These are phyloP conservation scores for Carex sylvatica DNA, from an alignment of 202 grass and related monocot genomes.

Conservation along the genomic window DNA sequence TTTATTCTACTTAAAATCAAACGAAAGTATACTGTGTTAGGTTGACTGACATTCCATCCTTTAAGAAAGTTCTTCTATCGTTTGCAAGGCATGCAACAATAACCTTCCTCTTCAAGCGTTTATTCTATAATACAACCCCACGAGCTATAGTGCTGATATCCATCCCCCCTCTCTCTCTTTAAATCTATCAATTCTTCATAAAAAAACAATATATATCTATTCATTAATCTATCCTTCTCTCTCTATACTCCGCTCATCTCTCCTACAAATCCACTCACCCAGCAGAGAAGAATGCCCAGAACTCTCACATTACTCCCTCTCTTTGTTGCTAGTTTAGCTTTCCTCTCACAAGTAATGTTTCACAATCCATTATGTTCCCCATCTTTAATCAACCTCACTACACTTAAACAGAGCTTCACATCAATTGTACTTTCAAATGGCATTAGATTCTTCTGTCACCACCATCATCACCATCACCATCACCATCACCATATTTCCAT, in stretches of 20 bases:
- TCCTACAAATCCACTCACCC: not conserved
- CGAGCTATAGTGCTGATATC: not conserved
- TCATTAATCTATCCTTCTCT: not conserved
- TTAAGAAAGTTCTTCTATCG: slow-evolving; percentile 59
- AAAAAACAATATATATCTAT: not conserved
- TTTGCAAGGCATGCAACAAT: slow-evolving; percentile 69
- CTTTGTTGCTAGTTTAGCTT: slow-evolving; percentile 35
- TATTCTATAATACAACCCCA: slow-evolving; percentile 11
- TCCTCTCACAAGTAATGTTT: slow-evolving; percentile 33
- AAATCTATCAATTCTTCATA: not conserved
- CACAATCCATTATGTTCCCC: slow-evolving; percentile 5
- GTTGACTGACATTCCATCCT: slow-evolving; percentile 35
- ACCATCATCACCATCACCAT: slow-evolving; percentile 2
- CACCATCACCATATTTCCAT: slow-evolving; percentile 27
- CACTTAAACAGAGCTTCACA: slow-evolving; percentile 11
- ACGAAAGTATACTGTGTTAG: slow-evolving; percentile 26
- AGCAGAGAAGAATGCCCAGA: slow-evolving; percentile 1
- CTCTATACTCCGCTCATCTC: slow-evolving; percentile 25
- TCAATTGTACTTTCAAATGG: slow-evolving; percentile 26
- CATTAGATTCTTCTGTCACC: not conserved
- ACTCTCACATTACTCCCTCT: slow-evolving; percentile 23
- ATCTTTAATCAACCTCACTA: slow-evolving; percentile 1
- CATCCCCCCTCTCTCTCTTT: not conserved
- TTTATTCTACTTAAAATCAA: slow-evolving; percentile 5
- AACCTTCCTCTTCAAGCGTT: slow-evolving; percentile 41